Conservation (phyloP, 1,284 basidiomycete genomes). For the Ganoderma lucidum region DNA sequence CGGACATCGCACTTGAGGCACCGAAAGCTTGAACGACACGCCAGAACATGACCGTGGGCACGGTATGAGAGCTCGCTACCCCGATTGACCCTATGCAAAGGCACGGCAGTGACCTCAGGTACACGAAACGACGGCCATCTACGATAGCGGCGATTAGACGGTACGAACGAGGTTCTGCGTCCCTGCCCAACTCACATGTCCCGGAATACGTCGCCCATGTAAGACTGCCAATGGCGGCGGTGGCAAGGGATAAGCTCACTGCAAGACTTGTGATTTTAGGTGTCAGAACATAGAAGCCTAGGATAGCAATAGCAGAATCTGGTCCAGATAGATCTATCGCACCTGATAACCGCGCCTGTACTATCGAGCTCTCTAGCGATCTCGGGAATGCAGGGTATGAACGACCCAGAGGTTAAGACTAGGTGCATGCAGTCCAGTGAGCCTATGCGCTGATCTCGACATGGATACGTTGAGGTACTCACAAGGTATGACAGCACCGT, state of each 20-base stretch:
- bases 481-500: slow-evolving; percentile 60
- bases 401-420: slow-evolving; percentile 76
- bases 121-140: slow-evolving; percentile 73
- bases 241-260: slow-evolving; percentile 55
- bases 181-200: slow-evolving; percentile 52
- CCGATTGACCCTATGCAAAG: slow-evolving; percentile 68
- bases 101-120: slow-evolving; percentile 67
- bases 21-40: slow-evolving; percentile 72
- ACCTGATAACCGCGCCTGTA: slow-evolving; percentile 64
- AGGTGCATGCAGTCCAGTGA: background rate
- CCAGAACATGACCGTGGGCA: slow-evolving; percentile 64
- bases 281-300: background rate
- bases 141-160: background rate
- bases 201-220: slow-evolving; percentile 60
- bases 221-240: slow-evolving; percentile 51
- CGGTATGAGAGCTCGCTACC: slow-evolving; percentile 54
- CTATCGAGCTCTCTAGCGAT: slow-evolving; percentile 69
- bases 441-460: background rate
- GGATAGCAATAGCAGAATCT: background rate
- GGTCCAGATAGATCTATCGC: slow-evolving; percentile 26
- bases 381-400: slow-evolving; percentile 74
- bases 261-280: slow-evolving; percentile 43
- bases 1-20: slow-evolving; percentile 50
- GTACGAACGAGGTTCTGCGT: background rate
- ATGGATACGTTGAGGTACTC: slow-evolving; percentile 31